These are phyloP conservation scores for Cryptosporidium meleagridis DNA, from an alignment of 169 alveolate species.

Conservation along the genomic window DNA sequence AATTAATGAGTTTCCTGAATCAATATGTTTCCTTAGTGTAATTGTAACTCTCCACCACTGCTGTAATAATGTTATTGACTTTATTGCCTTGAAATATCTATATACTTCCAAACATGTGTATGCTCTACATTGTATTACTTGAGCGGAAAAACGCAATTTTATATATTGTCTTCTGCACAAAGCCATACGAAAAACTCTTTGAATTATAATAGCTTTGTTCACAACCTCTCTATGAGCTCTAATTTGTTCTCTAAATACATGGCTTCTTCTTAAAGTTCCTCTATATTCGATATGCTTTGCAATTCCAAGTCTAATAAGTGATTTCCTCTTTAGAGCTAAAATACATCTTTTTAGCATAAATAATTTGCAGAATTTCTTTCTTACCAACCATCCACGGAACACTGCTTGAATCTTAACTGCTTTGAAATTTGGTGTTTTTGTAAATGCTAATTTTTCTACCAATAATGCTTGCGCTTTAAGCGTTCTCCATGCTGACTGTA, in stretches of 20 bases:
- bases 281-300: constrained; percentile 73
- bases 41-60: constrained; percentile 68
- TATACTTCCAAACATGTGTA: constrained; percentile 68
- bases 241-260: constrained; percentile 70
- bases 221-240: constrained; percentile 72
- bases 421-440: constrained; percentile 69
- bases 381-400: constrained; percentile 63
- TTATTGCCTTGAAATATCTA: constrained; percentile 56
- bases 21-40: background rate
- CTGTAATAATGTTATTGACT: constrained; percentile 51
- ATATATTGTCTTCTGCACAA: constrained; percentile 55
- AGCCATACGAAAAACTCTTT: constrained; percentile 73
- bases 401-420: constrained; percentile 71
- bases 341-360: constrained; percentile 65
- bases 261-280: constrained; percentile 72
- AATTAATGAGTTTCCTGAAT: constrained; percentile 37
- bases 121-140: constrained; percentile 73
- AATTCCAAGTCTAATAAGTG: constrained; percentile 45
- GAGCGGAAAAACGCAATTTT: constrained; percentile 39
- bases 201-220: constrained; percentile 61
- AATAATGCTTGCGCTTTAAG: constrained; percentile 60
- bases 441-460: constrained; percentile 70
- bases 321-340: constrained; percentile 46
- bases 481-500: constrained; percentile 75
- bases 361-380: constrained; percentile 46